Evolutionary conservation across 2,329 filamentous ascomycete genomes (phyloP), one percentile per base, ranked within the genome.

Genomic region (Stachybotrys chartarum): DNA sequence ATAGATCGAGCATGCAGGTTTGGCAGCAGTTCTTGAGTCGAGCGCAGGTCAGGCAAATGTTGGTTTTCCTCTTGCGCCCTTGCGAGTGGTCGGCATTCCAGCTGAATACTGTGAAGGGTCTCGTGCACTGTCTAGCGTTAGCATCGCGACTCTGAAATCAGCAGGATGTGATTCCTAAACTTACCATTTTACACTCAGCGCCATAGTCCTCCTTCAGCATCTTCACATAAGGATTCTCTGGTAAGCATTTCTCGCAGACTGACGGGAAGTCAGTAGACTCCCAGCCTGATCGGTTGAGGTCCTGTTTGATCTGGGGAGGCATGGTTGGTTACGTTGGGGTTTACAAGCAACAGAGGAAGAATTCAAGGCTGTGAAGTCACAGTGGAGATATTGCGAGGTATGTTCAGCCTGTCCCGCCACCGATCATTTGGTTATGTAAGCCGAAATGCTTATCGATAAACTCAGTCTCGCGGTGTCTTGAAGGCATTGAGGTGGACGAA

Each of bases 11-110:
- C 91, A 97, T 97, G 78, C 94, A 99, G 75, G 88, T 93, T 77
- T 99, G 94, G 68, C 94, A 99, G 77, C 94, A 97, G 77, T 99
- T 99, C 75, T 99, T 99, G 62, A 97, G 81, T 49, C 94, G 88
- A 24, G 94, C 93, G 77, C 94, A 99, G 46, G 94, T 99, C 30
- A 99, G 80, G 72, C 94, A 99, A 66, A 97, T 95, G 65, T 90
- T 96, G 54, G 93, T 97, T 62, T 90, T 87, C 75, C 95, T 96
- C 71, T 93, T 92, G 59, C 92, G 89, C 30, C 91, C 85, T 59
- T 84, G 80, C 3, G 92, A 94, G 56, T 94, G 90, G 70, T 96
- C 92, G 60, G 90, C 86, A 65, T 93, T 93, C 93, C 93, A 99
- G 64, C 87, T 85, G 71, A 99, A 99, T 54, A 97, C 83, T 30